Base-by-base conservation (phyloP, 2,329 filamentous ascomycete genomes). In the Ascochyta pisi region DNA sequence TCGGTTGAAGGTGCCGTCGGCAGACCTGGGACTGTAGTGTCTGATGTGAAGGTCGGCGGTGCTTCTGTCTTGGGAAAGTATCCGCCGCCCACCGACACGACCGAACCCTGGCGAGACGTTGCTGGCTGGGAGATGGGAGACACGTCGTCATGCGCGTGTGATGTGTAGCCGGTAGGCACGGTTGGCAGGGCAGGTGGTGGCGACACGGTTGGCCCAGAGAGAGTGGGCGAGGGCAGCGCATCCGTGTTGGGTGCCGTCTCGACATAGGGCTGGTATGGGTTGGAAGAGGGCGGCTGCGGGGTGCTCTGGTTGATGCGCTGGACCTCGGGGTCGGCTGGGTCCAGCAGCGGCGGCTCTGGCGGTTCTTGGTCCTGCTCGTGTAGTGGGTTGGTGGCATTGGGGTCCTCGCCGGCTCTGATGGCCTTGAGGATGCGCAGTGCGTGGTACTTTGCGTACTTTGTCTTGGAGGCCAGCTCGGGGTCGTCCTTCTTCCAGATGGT, bases 381-480 rank as follows among this genome's bases (percentile, higher is more conserved):
- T 53, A 85, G 86, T 0, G 94, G 94, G 69, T 98, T 98, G 7
- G 91, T 90, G 51, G 89, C 86, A 76, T 99, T 99, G 3, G 95
- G 95, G 70, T 99, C 93, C 63, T 91, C 89, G 50, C 92, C 92
- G 37, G 93, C 90, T 70, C 93, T 95, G 68, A 97, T 84, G 10
- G 95, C 95, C 77, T 91, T 96, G 15, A 90, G 83, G 70, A 99
- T 99, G 54, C 95, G 86, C 33, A 94, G 81, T 2, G 94, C 93
- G 74, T 98, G 96, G 84, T 91, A 99, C 76, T 98, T 99, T 38
- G 94, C 92, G 73, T 91, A 99, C 75, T 96, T 97, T 77, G 94
- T 92, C 81, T 96, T 98, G 50, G 92, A 86, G 35, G 87, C 82
- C 19, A 88, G 86, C 69, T 98, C 92, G 1, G 84, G 78, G 31